Conservation (phyloP, 2,329 filamentous ascomycete genomes). For the Colletotrichum acutatum region DNA sequence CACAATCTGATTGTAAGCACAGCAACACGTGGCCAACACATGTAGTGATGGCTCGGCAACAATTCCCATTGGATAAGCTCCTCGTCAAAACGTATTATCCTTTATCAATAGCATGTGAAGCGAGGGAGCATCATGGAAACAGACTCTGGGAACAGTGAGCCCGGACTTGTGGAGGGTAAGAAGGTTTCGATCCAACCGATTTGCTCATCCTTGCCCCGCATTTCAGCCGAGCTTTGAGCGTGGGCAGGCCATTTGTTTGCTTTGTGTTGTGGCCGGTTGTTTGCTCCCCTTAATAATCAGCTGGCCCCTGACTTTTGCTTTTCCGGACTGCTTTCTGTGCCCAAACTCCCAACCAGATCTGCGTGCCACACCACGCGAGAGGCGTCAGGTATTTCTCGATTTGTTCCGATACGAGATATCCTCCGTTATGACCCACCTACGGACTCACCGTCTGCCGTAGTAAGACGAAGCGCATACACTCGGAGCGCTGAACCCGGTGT, state of each 20-base stretch:
- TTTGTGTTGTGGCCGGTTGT: neutral
- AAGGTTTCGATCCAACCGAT: neutral
- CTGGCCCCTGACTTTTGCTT: slow-evolving; percentile 4
- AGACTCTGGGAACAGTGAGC: neutral
- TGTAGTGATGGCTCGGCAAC: neutral
- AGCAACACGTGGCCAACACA: slow-evolving; percentile 3
- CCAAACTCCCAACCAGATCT: neutral
- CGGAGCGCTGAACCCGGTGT: neutral
- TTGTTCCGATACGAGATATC: neutral
- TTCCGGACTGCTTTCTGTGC: slow-evolving; percentile 9
- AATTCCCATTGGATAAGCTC: slow-evolving; percentile 1
- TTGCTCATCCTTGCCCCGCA: neutral
- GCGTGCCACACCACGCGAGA: slow-evolving; percentile 6
- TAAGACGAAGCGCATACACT: neutral
- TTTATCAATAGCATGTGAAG: slow-evolving; percentile 5
- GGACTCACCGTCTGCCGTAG: neutral
- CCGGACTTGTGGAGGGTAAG: slow-evolving; percentile 17
- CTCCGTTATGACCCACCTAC: neutral
- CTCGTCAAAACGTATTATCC: neutral
- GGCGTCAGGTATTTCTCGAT: neutral
- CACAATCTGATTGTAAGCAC: slow-evolving; percentile 10
- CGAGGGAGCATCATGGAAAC: neutral
- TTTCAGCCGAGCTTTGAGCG: neutral
- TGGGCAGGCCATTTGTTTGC: neutral
- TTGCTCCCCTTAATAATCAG: slow-evolving; percentile 9